Conservation (phyloP, 148 eudicot species). For the Selenicereus undatus region DNA sequence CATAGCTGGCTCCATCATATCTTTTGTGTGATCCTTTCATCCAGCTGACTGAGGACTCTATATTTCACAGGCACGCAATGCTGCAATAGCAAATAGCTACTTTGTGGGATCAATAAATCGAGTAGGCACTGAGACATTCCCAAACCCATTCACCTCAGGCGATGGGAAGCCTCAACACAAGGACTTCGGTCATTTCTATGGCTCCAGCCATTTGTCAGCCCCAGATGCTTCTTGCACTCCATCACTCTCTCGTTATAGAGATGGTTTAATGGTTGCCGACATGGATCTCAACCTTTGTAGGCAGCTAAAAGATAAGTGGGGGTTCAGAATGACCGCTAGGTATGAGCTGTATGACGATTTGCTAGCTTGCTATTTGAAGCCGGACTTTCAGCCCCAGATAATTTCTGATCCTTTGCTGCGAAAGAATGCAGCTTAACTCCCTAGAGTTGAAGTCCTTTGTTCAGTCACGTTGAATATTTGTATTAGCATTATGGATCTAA, state of each 20-base stretch:
- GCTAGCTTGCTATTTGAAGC: conserved; percentile 55
- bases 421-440: conserved; percentile 35
- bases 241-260: conserved; percentile 72
- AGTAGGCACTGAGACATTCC: conserved; percentile 86
- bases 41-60: neutral
- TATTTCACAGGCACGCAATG: conserved; percentile 79
- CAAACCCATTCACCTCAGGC: conserved; percentile 92
- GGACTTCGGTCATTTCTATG: conserved; percentile 94
- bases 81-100: conserved; percentile 94
- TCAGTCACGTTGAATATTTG: neutral
- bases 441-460: neutral
- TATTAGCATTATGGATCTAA: neutral
- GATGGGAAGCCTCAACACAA: conserved; percentile 93
- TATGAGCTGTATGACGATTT: conserved; percentile 77
- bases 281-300: conserved; percentile 95
- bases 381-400: conserved; percentile 86
- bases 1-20: neutral
- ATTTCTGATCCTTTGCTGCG: conserved; percentile 70
- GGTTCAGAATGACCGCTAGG: conserved; percentile 89
- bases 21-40: neutral
- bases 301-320: conserved; percentile 94
- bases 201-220: conserved; percentile 91
- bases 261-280: conserved; percentile 80
- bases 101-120: conserved; percentile 94
- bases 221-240: conserved; percentile 97